Percentiles rank a stretch among this genome's conserved stretches.
These are phyloP conservation scores for Zygnema cylindricum DNA, from an alignment of 139 green algal species.

Conservation along the genomic window DNA sequence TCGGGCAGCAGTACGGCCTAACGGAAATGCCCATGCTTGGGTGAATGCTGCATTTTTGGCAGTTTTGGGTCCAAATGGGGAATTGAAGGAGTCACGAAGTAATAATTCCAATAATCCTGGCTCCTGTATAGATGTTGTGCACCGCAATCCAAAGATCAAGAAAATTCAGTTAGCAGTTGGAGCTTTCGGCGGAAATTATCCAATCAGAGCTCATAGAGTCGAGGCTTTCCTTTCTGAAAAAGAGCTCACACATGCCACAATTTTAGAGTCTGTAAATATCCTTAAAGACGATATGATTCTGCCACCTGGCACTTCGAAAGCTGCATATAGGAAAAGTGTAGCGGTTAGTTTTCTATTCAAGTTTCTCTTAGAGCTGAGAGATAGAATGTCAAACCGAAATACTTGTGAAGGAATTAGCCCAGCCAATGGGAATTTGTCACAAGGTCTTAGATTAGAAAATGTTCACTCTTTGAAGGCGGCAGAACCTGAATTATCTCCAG, in stretches of 20 bases:
- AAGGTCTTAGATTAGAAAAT: too few species aligned
- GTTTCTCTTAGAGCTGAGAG: slow-evolving; percentile 36
- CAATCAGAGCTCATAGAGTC: slow-evolving; percentile 8
- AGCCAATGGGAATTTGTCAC: too few species aligned
- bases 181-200: slow-evolving; percentile 26
- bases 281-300: slow-evolving; percentile 24
- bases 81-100: too few species aligned
- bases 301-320: not conserved
- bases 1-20: not conserved
- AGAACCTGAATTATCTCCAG: too few species aligned
- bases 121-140: too few species aligned
- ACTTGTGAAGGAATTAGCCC: too few species aligned
- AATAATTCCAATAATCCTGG: too few species aligned
- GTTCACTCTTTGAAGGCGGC: too few species aligned
- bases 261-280: slow-evolving; percentile 26
- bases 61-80: not conserved
- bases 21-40: slow-evolving; percentile 31
- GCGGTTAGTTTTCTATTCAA: slow-evolving; percentile 31
- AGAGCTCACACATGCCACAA: slow-evolving; percentile 15
- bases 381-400: too few species aligned
- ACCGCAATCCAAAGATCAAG: too few species aligned
- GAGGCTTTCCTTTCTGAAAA: slow-evolving; percentile 22
- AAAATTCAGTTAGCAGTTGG: slow-evolving; percentile 15
- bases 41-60: slow-evolving; percentile 45
- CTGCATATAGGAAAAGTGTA: not conserved